Evolutionary conservation across 371 early-diverging fungal species (phyloP).

Genomic region (Mortierella sp.): DNA sequence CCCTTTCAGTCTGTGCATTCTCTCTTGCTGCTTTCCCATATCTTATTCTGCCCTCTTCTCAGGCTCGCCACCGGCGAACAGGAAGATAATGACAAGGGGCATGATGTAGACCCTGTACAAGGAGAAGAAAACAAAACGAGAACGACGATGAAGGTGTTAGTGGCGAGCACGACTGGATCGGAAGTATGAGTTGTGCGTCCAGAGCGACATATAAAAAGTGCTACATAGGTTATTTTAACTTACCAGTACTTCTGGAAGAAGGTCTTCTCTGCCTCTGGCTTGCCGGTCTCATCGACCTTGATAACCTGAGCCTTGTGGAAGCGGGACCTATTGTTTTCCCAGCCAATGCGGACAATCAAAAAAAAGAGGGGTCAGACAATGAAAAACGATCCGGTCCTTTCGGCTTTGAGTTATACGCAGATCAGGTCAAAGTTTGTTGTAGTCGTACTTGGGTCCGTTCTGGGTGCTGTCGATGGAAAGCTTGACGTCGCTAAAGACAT

Average conservation of each 20-base stretch:
- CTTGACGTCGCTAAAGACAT: slow-evolving; percentile 35
- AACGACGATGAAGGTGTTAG: neutral
- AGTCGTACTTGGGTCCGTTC: slow-evolving; percentile 41
- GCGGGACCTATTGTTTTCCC: slow-evolving; percentile 37
- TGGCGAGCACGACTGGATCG: neutral
- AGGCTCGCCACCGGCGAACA: slow-evolving; percentile 53
- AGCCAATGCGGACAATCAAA: neutral
- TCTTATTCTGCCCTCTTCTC: slow-evolving; percentile 44
- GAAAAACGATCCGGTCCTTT: too few species aligned
- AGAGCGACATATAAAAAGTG: too few species aligned
- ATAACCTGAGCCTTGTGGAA: slow-evolving; percentile 41
- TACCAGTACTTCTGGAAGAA: slow-evolving; percentile 59
- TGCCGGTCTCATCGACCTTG: slow-evolving; percentile 49
- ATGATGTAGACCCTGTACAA: slow-evolving; percentile 49
- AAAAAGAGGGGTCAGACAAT: neutral
- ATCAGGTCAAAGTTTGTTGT: neutral
- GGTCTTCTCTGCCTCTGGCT: slow-evolving; percentile 51
- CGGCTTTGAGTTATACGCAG: neutral
- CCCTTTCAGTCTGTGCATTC: neutral
- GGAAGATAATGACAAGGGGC: slow-evolving; percentile 38
- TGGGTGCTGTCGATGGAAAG: slow-evolving; percentile 17
- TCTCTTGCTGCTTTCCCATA: neutral
- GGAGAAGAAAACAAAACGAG: neutral
- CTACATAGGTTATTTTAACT: neutral
- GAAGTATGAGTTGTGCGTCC: neutral